phyloP scores from a whole-genome alignment of 164 flowering plant genomes.

The Berberis vulgaris region DNA sequence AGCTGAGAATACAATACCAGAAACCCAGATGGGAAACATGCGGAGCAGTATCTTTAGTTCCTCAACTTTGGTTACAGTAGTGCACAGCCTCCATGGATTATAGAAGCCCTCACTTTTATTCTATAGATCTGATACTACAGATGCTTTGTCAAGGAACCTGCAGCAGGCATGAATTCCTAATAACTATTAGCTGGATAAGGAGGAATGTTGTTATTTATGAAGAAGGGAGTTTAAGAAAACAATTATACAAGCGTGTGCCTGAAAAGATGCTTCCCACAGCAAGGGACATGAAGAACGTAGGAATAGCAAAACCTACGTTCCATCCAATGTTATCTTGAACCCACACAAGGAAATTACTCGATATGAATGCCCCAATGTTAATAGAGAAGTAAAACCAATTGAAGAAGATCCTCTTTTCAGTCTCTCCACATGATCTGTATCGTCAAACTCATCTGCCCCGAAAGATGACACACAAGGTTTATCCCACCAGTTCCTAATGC shows the following conservation, averaged over 20 bases:
- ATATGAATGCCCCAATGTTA: conserved; percentile 15
- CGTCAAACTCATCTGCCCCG: conserved; percentile 20
- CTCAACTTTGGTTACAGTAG: conserved; percentile 20
- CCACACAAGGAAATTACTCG: conserved; percentile 14
- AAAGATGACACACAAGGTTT: conserved; percentile 14
- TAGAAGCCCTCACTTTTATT: conserved; percentile 2
- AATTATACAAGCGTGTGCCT: conserved; percentile 14
- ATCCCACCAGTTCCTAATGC: conserved; percentile 14
- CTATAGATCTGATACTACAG: conserved; percentile 11
- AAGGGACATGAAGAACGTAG: conserved; percentile 8
- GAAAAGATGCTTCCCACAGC: conserved; percentile 16
- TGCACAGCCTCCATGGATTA: conserved; percentile 21
- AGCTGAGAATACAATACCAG: conserved; percentile 10
- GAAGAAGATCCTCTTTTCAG: conserved; percentile 11
- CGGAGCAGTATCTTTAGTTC: conserved; percentile 13
- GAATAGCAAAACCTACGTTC: conserved; percentile 20
- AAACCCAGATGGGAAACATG: conserved; percentile 15
- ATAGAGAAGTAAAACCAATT: conserved; percentile 14
- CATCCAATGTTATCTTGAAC: conserved; percentile 20
- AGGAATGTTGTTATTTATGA: no score
- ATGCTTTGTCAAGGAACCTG: conserved; percentile 22
- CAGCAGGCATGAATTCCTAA: not conserved
- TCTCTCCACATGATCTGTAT: conserved; percentile 2
- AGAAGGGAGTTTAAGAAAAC: conserved; percentile 12
- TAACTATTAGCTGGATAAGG: no score